Evolutionary conservation across 441 rosid species (phyloP).

Genomic region (Croton laevigatus): DNA sequence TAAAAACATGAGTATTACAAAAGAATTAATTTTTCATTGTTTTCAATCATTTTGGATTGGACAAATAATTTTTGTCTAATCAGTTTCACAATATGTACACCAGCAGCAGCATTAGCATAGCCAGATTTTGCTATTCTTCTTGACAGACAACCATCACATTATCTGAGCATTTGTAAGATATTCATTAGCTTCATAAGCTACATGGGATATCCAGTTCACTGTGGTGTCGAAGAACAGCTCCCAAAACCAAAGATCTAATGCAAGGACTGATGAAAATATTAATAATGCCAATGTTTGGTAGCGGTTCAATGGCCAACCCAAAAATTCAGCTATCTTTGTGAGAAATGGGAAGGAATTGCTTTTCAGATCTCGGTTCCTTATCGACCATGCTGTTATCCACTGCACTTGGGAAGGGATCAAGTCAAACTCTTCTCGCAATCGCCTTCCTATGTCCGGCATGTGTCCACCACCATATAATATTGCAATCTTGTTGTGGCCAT

Average conservation of each 20-base stretch:
- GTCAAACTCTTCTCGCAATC: slow-evolving; percentile 66
- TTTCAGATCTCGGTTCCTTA: slow-evolving; percentile 48
- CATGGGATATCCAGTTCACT: slow-evolving; percentile 51
- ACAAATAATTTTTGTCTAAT: neutral
- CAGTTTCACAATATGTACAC: slow-evolving; percentile 8
- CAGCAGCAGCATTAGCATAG: neutral
- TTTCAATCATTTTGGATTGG: neutral
- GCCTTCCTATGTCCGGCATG: slow-evolving; percentile 94
- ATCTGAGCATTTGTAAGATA: slow-evolving; percentile 34
- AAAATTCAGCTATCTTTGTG: slow-evolving; percentile 60
- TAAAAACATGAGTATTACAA: neutral
- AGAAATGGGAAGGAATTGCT: slow-evolving; percentile 57
- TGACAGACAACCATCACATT: slow-evolving; percentile 22
- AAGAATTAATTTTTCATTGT: neutral
- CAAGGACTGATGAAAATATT: slow-evolving; percentile 69
- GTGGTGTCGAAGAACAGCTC: slow-evolving; percentile 64
- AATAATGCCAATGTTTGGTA: slow-evolving; percentile 83
- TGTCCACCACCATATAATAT: slow-evolving; percentile 91
- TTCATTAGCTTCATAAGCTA: slow-evolving; percentile 36
- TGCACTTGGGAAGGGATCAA: slow-evolving; percentile 61
- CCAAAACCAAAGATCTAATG: slow-evolving; percentile 89
- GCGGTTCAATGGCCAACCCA: slow-evolving; percentile 86
- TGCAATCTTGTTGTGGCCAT: slow-evolving; percentile 72
- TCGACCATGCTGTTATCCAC: slow-evolving; percentile 96
- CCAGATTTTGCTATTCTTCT: neutral